Conservation (phyloP, 306 rosid species). For the Elaeagnus macrophylla region DNA sequence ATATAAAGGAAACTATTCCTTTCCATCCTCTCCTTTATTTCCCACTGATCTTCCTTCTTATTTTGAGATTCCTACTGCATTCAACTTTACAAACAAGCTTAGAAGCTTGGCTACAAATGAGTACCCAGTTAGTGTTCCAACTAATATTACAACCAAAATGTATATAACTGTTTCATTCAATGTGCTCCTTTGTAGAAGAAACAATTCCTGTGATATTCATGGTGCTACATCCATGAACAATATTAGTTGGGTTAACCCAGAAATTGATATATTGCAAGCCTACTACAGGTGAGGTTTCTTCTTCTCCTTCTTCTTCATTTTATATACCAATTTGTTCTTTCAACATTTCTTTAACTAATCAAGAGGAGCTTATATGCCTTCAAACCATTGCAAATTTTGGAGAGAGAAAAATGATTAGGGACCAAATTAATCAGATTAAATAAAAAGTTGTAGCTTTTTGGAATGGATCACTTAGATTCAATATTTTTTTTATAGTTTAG, state of each 20-base stretch:
- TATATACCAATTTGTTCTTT: background rate
- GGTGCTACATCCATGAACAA: constrained; percentile 41
- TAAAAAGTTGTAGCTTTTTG: too few species aligned
- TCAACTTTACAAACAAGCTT: constrained; percentile 12
- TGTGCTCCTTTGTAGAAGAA: constrained; percentile 22
- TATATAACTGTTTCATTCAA: constrained; percentile 25
- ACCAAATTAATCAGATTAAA: too few species aligned
- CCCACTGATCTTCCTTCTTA: constrained; percentile 24
- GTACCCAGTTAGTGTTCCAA: constrained; percentile 31
- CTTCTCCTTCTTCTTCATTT: background rate
- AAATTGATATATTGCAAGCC: constrained; percentile 35
- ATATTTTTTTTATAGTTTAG: too few species aligned
- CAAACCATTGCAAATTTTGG: too few species aligned
- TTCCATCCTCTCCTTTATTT: constrained; percentile 3
- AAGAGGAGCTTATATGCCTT: background rate
- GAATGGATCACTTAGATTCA: too few species aligned
- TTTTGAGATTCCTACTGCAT: constrained; percentile 25
- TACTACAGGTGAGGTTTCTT: constrained; percentile 28
- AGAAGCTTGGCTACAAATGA: constrained; percentile 28
- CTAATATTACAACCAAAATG: constrained; percentile 22
- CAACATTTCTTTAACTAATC: too few species aligned
- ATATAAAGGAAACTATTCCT: constrained; percentile 21
- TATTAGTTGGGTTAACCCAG: constrained; percentile 34
- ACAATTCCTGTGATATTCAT: constrained; percentile 27
- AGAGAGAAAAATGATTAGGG: too few species aligned